phyloP scores from a whole-genome alignment of 768 basidiomycete species.

The Terana coerulea region DNA sequence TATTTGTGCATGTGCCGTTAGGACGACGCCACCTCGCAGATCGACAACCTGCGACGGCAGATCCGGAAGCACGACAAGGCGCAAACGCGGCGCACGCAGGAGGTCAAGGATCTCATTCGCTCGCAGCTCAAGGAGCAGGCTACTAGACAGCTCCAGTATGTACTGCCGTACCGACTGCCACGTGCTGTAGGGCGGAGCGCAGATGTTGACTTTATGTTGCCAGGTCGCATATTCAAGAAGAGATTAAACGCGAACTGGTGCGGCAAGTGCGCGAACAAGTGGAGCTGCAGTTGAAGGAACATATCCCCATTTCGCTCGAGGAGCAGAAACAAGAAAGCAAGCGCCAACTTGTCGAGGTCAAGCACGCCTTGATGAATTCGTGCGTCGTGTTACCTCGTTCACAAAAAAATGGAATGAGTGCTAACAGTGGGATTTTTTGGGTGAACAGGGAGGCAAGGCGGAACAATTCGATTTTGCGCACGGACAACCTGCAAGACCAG shows the following conservation, averaged over 20 bases:
- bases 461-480: slow-evolving; percentile 41
- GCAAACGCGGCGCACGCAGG: slow-evolving; percentile 20
- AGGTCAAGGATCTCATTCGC: slow-evolving; percentile 27
- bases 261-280: slow-evolving; percentile 45
- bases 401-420: neutral
- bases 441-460: slow-evolving; percentile 43
- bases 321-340: slow-evolving; percentile 43
- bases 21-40: slow-evolving; percentile 19
- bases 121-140: slow-evolving; percentile 25
- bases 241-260: slow-evolving; percentile 38
- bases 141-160: slow-evolving; percentile 32
- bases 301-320: slow-evolving; percentile 44
- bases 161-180: neutral
- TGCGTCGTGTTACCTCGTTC: slow-evolving; percentile 28
- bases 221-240: slow-evolving; percentile 33
- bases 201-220: neutral
- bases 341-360: slow-evolving; percentile 39
- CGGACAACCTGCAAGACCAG: slow-evolving; percentile 38
- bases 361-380: slow-evolving; percentile 50
- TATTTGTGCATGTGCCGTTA: too few species aligned
- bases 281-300: slow-evolving; percentile 42
- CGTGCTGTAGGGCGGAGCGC: neutral
- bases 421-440: neutral
- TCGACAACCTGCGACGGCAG: slow-evolving; percentile 21
- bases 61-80: slow-evolving; percentile 20